Evolutionary conservation across 2,329 filamentous ascomycete genomes (phyloP), one percentile per base, ranked within the genome.

Genomic region (Gremmenia infestans): DNA sequence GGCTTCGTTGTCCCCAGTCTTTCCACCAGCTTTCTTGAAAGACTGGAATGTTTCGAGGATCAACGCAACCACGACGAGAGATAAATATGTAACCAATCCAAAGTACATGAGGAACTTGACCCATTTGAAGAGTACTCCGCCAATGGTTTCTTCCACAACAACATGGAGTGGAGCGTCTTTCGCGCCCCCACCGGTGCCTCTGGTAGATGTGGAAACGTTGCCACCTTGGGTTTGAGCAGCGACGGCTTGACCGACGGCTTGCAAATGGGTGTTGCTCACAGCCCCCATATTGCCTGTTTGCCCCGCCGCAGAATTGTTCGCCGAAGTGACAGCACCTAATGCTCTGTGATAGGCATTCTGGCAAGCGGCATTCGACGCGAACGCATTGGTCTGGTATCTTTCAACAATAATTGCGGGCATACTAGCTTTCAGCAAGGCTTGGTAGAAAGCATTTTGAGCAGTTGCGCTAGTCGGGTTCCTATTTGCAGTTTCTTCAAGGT

Each of bases 331-430:
- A 59, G 76, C 75, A 61, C 84, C 78, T 36, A 97, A 73, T 22
- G 94, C 91, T 68, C 86, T 87, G 51, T 85, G 78, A 71, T 96
- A 97, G 23, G 87, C 82, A 48, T 86, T 81, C 55, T 95, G 89
- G n/a, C 87, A 87, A 12, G 83, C 82, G 15, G 84, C 72, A 70
- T 93, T 97, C 19, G 83, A 84, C 11, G 92, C 92, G 71, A 92
- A 99, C 54, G 87, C 84, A 60, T 89, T 89, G 15, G 88, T 91
- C 69, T 91, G 86, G 72, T 96, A 94, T 67, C 94, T 81, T 72
- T 97, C 91, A 57, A 97, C 82, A 55, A 99, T 78, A 60, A 99
- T 96, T 51, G 91, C 87, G 17, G 93, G 90, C 88, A 97, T 92
- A 68, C 95, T 94, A 51, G 93, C 91, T 69, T 89, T 88, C 54